These are phyloP conservation scores for Boletus rubroflammeus DNA, from an alignment of 768 basidiomycete genomes.

Conservation along the genomic window DNA sequence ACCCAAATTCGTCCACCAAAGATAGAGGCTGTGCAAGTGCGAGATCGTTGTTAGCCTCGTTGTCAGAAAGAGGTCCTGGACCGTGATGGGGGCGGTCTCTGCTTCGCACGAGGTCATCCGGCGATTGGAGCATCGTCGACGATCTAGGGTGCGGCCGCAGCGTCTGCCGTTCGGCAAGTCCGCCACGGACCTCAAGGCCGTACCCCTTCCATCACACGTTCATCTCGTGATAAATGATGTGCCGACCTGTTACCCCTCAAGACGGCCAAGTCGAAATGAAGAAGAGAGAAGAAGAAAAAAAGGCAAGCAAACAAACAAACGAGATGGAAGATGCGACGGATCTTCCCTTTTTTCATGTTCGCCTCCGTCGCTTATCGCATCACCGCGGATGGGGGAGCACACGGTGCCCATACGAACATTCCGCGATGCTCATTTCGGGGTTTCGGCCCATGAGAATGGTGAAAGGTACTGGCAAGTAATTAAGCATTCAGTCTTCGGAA, in stretches of 20 bases:
- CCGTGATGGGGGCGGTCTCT: neutral
- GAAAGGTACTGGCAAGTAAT: neutral
- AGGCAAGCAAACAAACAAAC: neutral
- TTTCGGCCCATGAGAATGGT: neutral
- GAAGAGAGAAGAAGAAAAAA: neutral
- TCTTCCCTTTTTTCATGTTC: conserved; percentile 2
- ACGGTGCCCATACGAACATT: conserved; percentile 10
- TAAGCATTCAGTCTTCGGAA: neutral
- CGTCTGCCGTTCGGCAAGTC: neutral
- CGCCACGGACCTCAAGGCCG: neutral
- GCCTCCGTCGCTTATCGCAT: conserved; percentile 7
- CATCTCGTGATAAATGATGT: conserved; percentile 7
- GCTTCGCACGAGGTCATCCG: neutral
- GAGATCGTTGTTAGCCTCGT: neutral
- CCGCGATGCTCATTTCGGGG: conserved; percentile 23
- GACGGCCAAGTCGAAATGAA: neutral
- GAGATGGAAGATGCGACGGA: conserved; percentile 9
- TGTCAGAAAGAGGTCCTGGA: neutral
- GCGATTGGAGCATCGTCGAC: neutral
- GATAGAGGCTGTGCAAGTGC: conserved; percentile 5
- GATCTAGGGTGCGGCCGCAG: neutral
- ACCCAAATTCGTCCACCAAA: neutral
- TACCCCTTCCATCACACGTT: conserved; percentile 8
- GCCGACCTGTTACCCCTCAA: neutral
- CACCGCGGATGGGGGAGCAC: conserved; percentile 11